Evolutionary conservation across 1,139 yeast species (phyloP), one percentile per base, ranked within the genome.

Genomic region (Williopsis jadinii): DNA sequence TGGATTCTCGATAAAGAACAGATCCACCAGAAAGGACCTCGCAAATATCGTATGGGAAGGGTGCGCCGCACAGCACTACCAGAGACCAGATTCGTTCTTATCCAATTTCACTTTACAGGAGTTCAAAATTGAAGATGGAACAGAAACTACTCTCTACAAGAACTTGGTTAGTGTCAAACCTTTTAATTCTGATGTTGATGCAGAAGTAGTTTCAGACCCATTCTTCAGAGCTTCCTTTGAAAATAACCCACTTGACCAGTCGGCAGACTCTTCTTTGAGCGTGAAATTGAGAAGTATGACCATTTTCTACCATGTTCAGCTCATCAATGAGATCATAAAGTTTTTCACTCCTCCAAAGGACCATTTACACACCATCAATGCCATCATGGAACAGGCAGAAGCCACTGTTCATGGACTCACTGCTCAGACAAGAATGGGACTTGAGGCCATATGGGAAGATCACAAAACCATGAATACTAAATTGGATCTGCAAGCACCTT

Each of bases 351-450:
- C 97, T 2, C 96, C 97, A 11, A 79, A 78, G 45, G 78, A 80
- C 31, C 95, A 90, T 54, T 68, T 83, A 45, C 95, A 88, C 55
- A 88, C 97, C 0, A 78, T 94, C 32, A 95, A 92, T 28, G 95
- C 95, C 6, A 78, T 94, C 28, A 79, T 94, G 79, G 84, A 80
- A 60, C 97, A 96, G 0, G 98, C 99, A 0, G 96, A 90, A 50
- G 88, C 92, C 0, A 88, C 97, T 0, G 84, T 94, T 44, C 96
- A 88, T 58, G 97, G 95, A 2, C 68, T 94, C 48, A 80, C 95
- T 0, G 72, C 83, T 28, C 96, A 88, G 59, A 92, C 98, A 0
- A 71, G 97, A 55, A 75, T 94, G 48, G 97, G 98, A 0, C 71
- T 94, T 30, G 95, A 90, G 59, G 88, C 94, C 53, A 95, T 96